Evolutionary conservation across 2,329 filamentous ascomycete genomes (phyloP).

Genomic region (Ophiosphaerella herpotricha): DNA sequence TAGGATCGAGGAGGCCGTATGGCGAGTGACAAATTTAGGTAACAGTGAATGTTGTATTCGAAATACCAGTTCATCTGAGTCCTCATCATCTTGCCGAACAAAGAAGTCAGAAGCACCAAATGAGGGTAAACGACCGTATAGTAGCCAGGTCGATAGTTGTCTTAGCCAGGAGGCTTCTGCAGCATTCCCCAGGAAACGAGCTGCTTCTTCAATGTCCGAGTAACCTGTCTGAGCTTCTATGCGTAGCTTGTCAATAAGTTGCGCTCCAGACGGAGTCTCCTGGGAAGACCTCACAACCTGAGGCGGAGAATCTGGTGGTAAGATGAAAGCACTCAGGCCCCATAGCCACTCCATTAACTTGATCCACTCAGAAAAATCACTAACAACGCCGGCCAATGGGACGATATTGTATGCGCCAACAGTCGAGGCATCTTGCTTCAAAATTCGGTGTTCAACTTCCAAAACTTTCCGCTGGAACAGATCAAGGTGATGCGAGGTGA

Average conservation of each 20-base stretch:
- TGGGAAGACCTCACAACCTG: constrained; percentile 16
- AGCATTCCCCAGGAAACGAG: constrained; percentile 71
- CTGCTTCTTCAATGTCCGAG: constrained; percentile 78
- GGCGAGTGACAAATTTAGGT: constrained; percentile 76
- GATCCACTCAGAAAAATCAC: constrained; percentile 86
- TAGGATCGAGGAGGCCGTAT: constrained; percentile 80
- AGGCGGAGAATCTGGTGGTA: constrained; percentile 41
- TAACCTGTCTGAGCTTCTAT: constrained; percentile 85
- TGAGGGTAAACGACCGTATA: constrained; percentile 82
- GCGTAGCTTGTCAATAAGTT: constrained; percentile 76
- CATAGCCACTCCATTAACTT: constrained; percentile 85
- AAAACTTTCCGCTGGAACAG: constrained; percentile 83
- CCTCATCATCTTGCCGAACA: constrained; percentile 55
- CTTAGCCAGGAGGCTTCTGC: constrained; percentile 92
- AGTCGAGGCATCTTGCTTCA: constrained; percentile 74
- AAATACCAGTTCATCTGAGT: constrained; percentile 37
- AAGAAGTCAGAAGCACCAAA: constrained; percentile 88
- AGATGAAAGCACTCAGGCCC: constrained; percentile 72
- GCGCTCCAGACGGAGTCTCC: constrained; percentile 65
- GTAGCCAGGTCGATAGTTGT: constrained; percentile 85
- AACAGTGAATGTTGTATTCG: constrained; percentile 57
- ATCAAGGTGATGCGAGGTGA: constrained; percentile 74
- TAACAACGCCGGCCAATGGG: constrained; percentile 81
- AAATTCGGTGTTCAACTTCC: constrained; percentile 78
- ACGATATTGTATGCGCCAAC: constrained; percentile 95